Base-by-base conservation (phyloP, 192 early-diverging fungal genomes). In the Geranomyces michiganensis region DNA sequence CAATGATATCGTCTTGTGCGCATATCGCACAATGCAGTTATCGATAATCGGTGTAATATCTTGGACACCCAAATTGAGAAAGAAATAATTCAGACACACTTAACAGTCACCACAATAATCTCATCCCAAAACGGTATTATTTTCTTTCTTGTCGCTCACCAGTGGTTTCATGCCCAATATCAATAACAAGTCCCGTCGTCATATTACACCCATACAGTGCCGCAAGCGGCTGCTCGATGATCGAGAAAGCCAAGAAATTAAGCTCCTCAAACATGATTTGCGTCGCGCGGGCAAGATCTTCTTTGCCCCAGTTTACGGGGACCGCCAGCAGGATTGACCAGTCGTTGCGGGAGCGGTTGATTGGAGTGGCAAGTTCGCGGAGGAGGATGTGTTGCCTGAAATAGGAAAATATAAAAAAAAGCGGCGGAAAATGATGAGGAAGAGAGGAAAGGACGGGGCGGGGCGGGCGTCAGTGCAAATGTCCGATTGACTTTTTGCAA, bases 211-310 rank as follows among this genome's bases (percentile, higher is more conserved):
- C 95, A 73, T 91, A 97, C 10, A 93, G 70, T 0, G 91, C 86
- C 72, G 92, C 79, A 53, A 96, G 79, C 12, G 95, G 92, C 71
- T 95, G 92, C 56, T 95, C 93, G 24, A 90, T 81, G 48, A 97
- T 82, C 63, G 89, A 87, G 27, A 99, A 78, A 19, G 87, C 87
- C 8, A 94, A 92, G 14, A 89, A 87, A 74, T 99, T 97, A 59
- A 97, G 82, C 24, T 90, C 85, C 79, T 99, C 97, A 81, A 99
- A 99, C 63, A 92, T 88, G 44, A 96, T 90, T 78, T 95, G 93
- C 19, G 91, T 87, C 31, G 91, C 83, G 10, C 84, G 81, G 79
- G 94, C 93, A 59, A 88, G 79, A 55, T 96, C 91, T 8, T 83
- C 74, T 66, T 92, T 92, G 17, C 89, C 83, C 95, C 94, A 97